Evolutionary conservation across 306 rosid genomes (phyloP).

Genomic region (Lathyrus tuberosus): DNA sequence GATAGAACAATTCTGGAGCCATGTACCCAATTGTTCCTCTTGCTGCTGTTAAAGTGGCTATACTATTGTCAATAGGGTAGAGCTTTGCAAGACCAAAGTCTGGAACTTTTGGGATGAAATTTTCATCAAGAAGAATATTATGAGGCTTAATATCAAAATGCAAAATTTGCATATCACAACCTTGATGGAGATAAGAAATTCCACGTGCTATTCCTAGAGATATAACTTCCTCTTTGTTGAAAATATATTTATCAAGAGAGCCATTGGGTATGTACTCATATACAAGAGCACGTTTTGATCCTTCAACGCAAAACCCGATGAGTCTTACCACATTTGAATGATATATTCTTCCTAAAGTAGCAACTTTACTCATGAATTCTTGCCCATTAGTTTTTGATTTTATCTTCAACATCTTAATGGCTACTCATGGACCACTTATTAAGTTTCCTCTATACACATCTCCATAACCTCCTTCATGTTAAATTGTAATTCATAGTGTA

Average conservation of each 20-base stretch:
- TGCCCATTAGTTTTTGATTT: neutral
- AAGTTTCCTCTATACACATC: neutral
- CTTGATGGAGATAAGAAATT: neutral
- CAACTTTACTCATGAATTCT: neutral
- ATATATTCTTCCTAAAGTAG: conserved; percentile 3
- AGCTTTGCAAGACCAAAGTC: conserved; percentile 6
- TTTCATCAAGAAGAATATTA: neutral
- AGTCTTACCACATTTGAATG: neutral
- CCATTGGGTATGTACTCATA: neutral
- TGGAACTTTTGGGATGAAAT: neutral
- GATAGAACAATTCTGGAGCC: neutral
- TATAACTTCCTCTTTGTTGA: neutral
- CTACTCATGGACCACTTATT: neutral
- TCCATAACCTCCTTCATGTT: neutral
- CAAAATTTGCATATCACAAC: neutral
- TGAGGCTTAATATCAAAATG: conserved; percentile 13
- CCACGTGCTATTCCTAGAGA: conserved; percentile 4
- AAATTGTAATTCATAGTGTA: too few relatives aligned
- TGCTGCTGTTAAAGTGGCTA: neutral
- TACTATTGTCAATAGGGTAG: neutral
- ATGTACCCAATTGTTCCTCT: neutral
- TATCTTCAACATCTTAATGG: neutral
- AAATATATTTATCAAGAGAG: neutral
- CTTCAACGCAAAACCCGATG: neutral
- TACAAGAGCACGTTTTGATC: neutral